Conservation (phyloP, 169 alveolate genomes). For the Eimeria brunetti region DNA sequence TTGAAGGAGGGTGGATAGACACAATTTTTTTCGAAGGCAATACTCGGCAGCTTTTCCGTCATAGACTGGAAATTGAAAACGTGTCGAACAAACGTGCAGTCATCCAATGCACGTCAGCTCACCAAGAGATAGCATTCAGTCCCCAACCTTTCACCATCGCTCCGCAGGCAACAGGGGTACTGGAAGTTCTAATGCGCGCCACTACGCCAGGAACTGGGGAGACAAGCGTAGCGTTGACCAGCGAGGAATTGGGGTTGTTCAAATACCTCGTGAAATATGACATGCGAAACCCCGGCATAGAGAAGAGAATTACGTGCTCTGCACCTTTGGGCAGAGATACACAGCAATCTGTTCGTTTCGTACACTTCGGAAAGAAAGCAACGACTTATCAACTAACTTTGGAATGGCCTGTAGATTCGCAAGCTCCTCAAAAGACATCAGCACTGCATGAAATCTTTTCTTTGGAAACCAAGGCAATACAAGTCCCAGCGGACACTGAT, state of each 20-base stretch:
- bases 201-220: constrained; percentile 69
- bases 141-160: constrained; percentile 63
- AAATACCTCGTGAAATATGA: constrained; percentile 60
- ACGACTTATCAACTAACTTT: constrained; percentile 43
- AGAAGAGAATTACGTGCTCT: constrained; percentile 62
- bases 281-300: constrained; percentile 61
- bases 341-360: constrained; percentile 71
- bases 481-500: constrained; percentile 48
- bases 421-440: constrained; percentile 14
- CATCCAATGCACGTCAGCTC: constrained; percentile 59
- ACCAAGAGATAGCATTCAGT: constrained; percentile 63
- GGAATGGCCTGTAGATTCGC: constrained; percentile 60
- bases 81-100: constrained; percentile 12
- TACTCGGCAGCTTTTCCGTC: constrained; percentile 60
- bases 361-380: constrained; percentile 77
- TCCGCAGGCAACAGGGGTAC: constrained; percentile 53
- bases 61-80: constrained; percentile 29
- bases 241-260: constrained; percentile 75
- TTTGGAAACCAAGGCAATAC: constrained; percentile 62
- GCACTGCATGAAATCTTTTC: constrained; percentile 30
- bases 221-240: constrained; percentile 30
- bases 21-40: constrained; percentile 34
- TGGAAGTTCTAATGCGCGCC: constrained; percentile 69
- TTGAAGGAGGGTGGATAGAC: constrained; percentile 71
- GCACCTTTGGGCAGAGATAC: constrained; percentile 79